Percentiles rank a stretch among this genome's conserved stretches.
Evolutionary conservation across 257 asterid genomes (phyloP).

Genomic region (Solanum megistacrolobum): DNA sequence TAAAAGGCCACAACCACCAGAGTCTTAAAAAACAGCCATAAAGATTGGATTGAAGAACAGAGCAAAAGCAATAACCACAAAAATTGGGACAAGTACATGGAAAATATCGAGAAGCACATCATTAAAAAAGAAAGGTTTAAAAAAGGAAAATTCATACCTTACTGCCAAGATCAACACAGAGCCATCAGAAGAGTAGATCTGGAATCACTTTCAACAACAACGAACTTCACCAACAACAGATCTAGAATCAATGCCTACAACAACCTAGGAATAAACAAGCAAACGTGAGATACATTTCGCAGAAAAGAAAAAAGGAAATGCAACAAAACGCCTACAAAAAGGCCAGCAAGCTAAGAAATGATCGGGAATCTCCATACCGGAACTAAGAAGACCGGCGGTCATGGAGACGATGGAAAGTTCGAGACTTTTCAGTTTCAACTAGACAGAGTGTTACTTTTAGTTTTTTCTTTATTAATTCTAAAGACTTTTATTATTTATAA

Average conservation of each 20-base stretch:
- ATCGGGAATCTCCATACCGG: not conserved
- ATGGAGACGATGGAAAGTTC: not conserved
- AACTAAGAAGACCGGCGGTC: not conserved
- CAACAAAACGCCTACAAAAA: not conserved
- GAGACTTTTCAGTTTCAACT: not conserved
- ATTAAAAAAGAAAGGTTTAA: not conserved
- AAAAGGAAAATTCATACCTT: not conserved
- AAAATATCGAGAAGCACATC: not conserved
- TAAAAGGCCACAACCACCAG: not conserved
- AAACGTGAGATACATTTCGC: not conserved
- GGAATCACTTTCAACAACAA: not conserved
- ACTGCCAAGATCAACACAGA: not conserved
- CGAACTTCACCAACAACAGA: not conserved
- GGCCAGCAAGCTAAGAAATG: not conserved
- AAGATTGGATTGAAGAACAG: not conserved
- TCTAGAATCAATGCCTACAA: not conserved
- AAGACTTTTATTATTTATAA: not conserved
- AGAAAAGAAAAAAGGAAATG: not conserved
- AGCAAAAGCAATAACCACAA: not conserved
- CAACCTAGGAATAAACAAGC: not conserved
- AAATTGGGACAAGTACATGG: not conserved
- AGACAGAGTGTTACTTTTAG: not conserved
- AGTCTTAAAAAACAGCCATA: not conserved
- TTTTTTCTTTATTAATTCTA: not conserved
- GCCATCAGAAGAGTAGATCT: not conserved